Evolutionary conservation across 257 asterid genomes (phyloP), one percentile per base, ranked within the genome.

Genomic region (Lycium barbarum): DNA sequence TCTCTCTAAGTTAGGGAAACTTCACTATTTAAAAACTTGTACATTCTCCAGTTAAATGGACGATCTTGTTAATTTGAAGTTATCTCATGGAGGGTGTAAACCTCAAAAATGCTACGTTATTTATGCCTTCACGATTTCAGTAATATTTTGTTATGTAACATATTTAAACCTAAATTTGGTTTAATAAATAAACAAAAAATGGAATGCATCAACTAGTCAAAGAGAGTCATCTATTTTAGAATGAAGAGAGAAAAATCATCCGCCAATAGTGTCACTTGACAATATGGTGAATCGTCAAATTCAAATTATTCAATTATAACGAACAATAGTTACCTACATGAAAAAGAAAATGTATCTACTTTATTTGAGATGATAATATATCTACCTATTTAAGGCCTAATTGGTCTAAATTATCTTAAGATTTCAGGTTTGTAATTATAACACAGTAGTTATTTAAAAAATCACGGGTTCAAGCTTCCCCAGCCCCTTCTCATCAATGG

Each of bases 121-220:
- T 22, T 26, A 22, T 4, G 13, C 43, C 26, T 63, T 63, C 43
- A 22, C 15, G 17, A 63, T 26, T 62, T 63, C 71, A 22, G 40
- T 33, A 63, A 22, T 26, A 65, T 26, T 58, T 12, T 26, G 71
- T 65, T 26, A 63, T 26, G 72, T 65, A 62, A 20, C 36, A 20
- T 62, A 65, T 65, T 43, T 65, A 11, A 65, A 65, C 9, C 72
- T 66, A 66, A 66, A 13, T 62, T 62, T 62, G 68, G 68, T 62
- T n/a, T 0, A 62, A 62, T n/a, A 62, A 20, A 62, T 9, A 63
- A 65, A 11, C 12, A 26, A 36, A 65, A 26, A 26, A 33, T 66
- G n/a, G 12, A 74, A 74, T 74, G 81, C 18, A 47, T 74, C 35
- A 74, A 11, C 8, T 74, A 74, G 81, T 74, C 61, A 73, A 74